Conservation (phyloP, 148 eudicot species). For the Cornus suecica region DNA sequence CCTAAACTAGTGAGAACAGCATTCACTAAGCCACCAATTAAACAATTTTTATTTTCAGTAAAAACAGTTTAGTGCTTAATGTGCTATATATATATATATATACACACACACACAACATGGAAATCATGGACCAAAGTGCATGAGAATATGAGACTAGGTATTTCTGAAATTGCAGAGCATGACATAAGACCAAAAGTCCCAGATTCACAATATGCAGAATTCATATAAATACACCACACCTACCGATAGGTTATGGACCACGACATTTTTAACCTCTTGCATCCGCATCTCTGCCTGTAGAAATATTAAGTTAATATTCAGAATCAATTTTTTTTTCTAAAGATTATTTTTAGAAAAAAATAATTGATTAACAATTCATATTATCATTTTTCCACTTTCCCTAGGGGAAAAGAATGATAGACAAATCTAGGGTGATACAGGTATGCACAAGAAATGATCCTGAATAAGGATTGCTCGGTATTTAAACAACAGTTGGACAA, state of each 20-base stretch:
- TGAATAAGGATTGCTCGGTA: background rate
- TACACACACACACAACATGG: background rate
- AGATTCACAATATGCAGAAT: background rate
- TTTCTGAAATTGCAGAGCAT: background rate
- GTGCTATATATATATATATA: background rate
- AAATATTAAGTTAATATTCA: background rate
- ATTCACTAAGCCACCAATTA: background rate
- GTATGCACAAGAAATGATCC: background rate
- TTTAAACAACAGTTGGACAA: background rate
- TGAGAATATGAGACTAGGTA: background rate
- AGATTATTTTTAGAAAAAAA: too few species aligned
- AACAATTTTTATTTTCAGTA: too few species aligned
- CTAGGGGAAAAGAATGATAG: background rate
- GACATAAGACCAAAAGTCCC: background rate
- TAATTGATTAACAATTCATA: too few species aligned
- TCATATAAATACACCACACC: slow-evolving; percentile 17
- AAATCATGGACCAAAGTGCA: background rate
- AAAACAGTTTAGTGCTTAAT: background rate
- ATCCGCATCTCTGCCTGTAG: slow-evolving; percentile 84
- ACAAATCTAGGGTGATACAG: background rate
- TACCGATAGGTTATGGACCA: slow-evolving; percentile 95
- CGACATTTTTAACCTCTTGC: slow-evolving; percentile 85
- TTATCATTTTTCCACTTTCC: too few species aligned
- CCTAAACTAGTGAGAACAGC: background rate
- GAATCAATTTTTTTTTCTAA: too few species aligned